phyloP scores from a whole-genome alignment of 2,329 filamentous ascomycete genomes.

The Verruconis gallopava region DNA sequence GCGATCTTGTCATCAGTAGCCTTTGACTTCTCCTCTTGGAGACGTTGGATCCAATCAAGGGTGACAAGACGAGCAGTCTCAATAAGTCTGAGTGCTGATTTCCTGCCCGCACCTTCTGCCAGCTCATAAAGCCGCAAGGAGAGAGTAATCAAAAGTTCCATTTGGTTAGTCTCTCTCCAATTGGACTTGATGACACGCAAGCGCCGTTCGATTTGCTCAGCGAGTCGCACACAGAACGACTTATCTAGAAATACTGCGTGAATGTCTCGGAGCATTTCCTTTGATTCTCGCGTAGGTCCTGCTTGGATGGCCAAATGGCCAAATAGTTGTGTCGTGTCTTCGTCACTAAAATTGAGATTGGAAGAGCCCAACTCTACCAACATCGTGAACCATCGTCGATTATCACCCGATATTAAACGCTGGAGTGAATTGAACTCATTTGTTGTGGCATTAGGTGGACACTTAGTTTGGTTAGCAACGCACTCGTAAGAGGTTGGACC shows the following conservation, averaged over 20 bases:
- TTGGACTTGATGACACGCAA: slow-evolving; percentile 38
- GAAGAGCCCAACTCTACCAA: slow-evolving; percentile 38
- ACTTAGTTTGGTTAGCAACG: slow-evolving; percentile 36
- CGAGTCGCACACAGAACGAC: slow-evolving; percentile 36
- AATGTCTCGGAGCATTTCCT: slow-evolving; percentile 26
- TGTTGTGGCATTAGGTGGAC: slow-evolving; percentile 32
- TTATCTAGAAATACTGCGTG: slow-evolving; percentile 40
- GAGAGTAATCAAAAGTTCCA: slow-evolving; percentile 45
- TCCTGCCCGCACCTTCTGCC: slow-evolving; percentile 14
- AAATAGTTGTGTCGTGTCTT: slow-evolving; percentile 38
- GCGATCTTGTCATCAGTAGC: slow-evolving; percentile 26
- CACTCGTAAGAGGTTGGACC: slow-evolving; percentile 42
- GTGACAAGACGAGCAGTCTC: slow-evolving; percentile 30
- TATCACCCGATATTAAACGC: slow-evolving; percentile 32
- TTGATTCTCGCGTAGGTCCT: slow-evolving; percentile 33
- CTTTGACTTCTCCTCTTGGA: slow-evolving; percentile 34
- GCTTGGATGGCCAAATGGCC: slow-evolving; percentile 40
- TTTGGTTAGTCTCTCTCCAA: slow-evolving; percentile 45
- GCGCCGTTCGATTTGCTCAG: slow-evolving; percentile 34
- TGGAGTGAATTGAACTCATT: slow-evolving; percentile 44
- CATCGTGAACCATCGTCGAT: slow-evolving; percentile 36
- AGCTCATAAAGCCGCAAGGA: slow-evolving; percentile 28
- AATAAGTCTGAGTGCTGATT: slow-evolving; percentile 23
- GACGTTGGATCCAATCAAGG: slow-evolving; percentile 35
- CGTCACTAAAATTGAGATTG: slow-evolving; percentile 47